Evolutionary conservation across 495 filamentous ascomycete species (phyloP).

Genomic region (Xylaria sp.): DNA sequence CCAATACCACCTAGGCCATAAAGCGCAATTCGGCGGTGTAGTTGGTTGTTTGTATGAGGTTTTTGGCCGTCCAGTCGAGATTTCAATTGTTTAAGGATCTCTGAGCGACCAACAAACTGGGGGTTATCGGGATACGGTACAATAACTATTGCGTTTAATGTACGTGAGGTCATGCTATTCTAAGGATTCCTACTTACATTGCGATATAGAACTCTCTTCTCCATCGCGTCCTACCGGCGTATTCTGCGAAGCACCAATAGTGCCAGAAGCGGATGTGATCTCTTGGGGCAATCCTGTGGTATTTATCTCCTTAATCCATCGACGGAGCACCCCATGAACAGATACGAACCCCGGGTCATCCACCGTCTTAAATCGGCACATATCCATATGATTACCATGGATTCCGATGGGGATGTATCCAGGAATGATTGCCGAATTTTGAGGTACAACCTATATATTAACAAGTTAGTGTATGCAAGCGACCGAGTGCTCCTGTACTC

Average conservation of each 20-base stretch:
- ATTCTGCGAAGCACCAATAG: not conserved
- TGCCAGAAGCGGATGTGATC: not conserved
- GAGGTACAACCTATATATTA: constrained; percentile 43
- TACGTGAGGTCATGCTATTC: not conserved
- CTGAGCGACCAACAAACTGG: constrained; percentile 1
- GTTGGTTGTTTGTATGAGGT: not conserved
- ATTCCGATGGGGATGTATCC: constrained; percentile 47
- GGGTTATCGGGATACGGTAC: not conserved
- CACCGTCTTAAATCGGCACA: constrained; percentile 44
- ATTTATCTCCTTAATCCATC: constrained; percentile 31
- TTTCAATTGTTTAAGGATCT: not conserved
- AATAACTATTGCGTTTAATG: constrained; percentile 1
- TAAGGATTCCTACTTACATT: not conserved
- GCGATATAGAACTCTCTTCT: not conserved
- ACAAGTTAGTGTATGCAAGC: constrained; percentile 19
- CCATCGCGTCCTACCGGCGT: not conserved
- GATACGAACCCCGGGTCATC: constrained; percentile 32
- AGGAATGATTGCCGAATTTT: constrained; percentile 49
- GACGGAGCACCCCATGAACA: constrained; percentile 32
- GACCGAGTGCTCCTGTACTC: not conserved
- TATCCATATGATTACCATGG: constrained; percentile 52
- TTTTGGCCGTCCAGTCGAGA: not conserved
- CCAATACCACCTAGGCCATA: constrained; percentile 59
- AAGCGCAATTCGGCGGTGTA: constrained; percentile 39
- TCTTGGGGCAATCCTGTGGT: not conserved